Evolutionary conservation across 2,329 filamentous ascomycete species (phyloP), one percentile per base, ranked within the genome.

Genomic region (Amesomyces nigricolor): DNA sequence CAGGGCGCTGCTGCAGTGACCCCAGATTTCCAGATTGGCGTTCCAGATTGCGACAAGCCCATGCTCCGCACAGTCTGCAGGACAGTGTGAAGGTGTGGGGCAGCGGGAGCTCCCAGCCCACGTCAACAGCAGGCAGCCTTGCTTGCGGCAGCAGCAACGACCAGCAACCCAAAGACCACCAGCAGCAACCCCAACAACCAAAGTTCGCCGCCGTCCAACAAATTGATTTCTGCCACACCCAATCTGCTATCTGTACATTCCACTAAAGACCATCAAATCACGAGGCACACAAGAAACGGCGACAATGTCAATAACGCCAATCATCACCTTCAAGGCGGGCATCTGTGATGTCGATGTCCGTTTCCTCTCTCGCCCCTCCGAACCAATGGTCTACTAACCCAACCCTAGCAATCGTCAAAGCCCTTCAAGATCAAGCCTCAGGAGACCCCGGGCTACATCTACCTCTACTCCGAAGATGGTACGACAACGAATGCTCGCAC

Each of bases 281-380:
- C 51, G 10, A 5, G 14, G 11, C 13, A 13, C n/a, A 17, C n/a
- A 50, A 30, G 38, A 54, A 50, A 19, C 37, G 19, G 29, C 55
- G 32, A 55, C 47, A 14, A 96, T 96, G 91, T 89, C 91, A 60
- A 85, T 89, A 72, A 72, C 80, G 63, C 91, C 92, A 32, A 81
- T 96, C 68, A 91, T 97, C 70, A 95, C 91, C 14, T 97, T 97
- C 81, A 96, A 96, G 80, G 92, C 92, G 62, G 92, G 92, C 72
- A 83, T 82, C 71, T 97, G 92, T 75, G 85, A 94, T 51, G 71
- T 92, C 58, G 86, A 91, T 70, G 91, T 95, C 75, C 68, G 87
- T 78, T 57, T 39, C 40, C 39, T 22, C 14, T 22, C 14, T 32
- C 22, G 16, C 52, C 35, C 51, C 54, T 42, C 53, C 37, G 17